Base-by-base conservation (phyloP, 257 asterid genomes). In the Leonotis leonurus region DNA sequence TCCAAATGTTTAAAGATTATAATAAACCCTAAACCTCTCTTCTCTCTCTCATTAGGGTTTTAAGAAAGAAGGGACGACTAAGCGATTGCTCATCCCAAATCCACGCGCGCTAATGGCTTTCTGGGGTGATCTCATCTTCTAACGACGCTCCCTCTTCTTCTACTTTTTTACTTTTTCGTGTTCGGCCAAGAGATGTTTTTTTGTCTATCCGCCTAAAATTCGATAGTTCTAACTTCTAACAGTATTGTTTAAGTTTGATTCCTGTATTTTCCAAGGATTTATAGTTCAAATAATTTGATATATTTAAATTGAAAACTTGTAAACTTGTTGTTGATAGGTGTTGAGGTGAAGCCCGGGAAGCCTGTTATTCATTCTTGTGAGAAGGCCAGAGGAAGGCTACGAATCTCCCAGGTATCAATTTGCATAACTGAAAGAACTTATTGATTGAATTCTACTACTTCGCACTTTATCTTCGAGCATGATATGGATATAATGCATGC, bases 281-380 rank as follows among this genome's bases (percentile, higher is more conserved):
- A 59, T 11, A 24, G 36, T 32, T 32, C n/a, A 29, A 25, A 35
- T 3, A 33, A 0, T 50, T 30, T 60, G 32, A 5, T 29, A 10
- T 49, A 4, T 46, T 56, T 33, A 1, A n/a, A n/a, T n/a, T n/a
- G n/a, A n/a, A n/a, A n/a, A n/a, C 2, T 45, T 60, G 11, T 32
- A 20, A 12, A 14, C n/a, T 70, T 30, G 54, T 58, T 43, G 53
- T 39, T 69, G 43, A 61, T 62, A 90, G 98, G 98, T 33, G 62
- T 80, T 52, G 90, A 83, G 79, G 87, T 90, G 49, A 90, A 78
- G 69, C 83, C 95, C 9, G 95, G 88, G 58, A 84, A 70, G 56
- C 96, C 96, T 4, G 59, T 79, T 11, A 76, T 82, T 45, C 91
- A 85, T 81, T 78, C 80, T 0, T 80, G 78, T 21, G 83, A 81